Conservation (phyloP, 2,329 filamentous ascomycete species). For the Monilinia fructigena region DNA sequence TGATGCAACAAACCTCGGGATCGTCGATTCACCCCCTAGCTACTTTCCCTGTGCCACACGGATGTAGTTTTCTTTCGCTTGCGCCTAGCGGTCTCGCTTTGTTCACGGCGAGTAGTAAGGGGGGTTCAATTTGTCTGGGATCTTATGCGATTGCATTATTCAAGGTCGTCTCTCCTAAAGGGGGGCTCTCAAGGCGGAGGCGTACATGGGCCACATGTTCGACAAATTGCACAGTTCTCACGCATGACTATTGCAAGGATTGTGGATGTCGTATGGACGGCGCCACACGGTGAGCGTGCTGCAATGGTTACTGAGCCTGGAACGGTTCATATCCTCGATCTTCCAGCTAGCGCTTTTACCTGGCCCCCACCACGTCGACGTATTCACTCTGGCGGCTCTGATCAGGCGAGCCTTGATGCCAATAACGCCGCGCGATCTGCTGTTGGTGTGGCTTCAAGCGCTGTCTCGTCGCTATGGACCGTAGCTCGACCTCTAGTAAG, state of each 20-base stretch:
- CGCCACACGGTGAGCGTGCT: conserved; percentile 75
- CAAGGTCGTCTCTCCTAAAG: conserved; percentile 60
- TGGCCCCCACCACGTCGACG: conserved; percentile 68
- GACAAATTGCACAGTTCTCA: conserved; percentile 84
- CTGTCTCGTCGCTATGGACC: conserved; percentile 40
- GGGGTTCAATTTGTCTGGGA: conserved; percentile 84
- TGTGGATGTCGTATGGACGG: conserved; percentile 85
- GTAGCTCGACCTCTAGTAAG: conserved; percentile 38
- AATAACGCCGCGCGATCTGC: conserved; percentile 50
- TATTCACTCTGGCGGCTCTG: conserved; percentile 25
- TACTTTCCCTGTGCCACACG: conserved; percentile 69
- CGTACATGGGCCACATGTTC: conserved; percentile 58
- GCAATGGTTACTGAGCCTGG: conserved; percentile 91
- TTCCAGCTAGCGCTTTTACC: conserved; percentile 77
- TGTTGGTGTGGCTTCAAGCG: conserved; percentile 39
- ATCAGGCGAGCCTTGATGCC: conserved; percentile 40
- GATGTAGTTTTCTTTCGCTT: conserved; percentile 79
- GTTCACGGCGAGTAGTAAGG: conserved; percentile 78
- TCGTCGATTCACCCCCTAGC: conserved; percentile 57
- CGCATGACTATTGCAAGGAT: conserved; percentile 90
- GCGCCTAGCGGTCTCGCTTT: conserved; percentile 71
- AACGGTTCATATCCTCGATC: conserved; percentile 89
- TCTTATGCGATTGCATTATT: conserved; percentile 63
- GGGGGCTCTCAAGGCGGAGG: conserved; percentile 45
- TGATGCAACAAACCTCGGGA: conserved; percentile 51